Percentiles rank a stretch among this genome's conserved stretches.
Conservation (phyloP, 1,284 basidiomycete species). For the Ustilago loliicola region DNA sequence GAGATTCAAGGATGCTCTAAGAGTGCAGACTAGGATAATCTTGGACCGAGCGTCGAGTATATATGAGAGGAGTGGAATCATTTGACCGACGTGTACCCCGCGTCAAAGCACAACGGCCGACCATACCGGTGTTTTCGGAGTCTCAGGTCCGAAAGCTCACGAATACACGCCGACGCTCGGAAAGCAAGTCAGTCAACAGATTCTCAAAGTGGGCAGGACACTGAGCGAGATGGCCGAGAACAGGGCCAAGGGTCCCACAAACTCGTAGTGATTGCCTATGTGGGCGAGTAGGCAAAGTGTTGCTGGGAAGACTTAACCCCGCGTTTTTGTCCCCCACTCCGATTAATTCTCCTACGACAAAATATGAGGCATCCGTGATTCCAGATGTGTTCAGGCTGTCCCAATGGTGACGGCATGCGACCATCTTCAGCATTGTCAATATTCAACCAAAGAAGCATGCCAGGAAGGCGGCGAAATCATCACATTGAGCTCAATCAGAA, state of each 20-base stretch:
- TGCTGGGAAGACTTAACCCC: slow-evolving; percentile 3
- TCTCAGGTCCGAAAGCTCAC: slow-evolving; percentile 12
- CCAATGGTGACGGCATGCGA: not conserved
- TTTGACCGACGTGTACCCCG: slow-evolving; percentile 13
- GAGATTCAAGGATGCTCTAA: too few species aligned
- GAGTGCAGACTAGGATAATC: not conserved
- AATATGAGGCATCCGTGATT: not conserved
- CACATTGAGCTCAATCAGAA: not conserved
- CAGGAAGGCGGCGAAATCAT: not conserved
- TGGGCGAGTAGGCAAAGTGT: not conserved
- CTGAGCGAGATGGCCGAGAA: slow-evolving; percentile 6
- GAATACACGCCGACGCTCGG: not conserved
- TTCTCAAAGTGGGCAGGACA: not conserved
- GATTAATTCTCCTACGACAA: slow-evolving; percentile 13
- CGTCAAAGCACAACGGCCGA: not conserved
- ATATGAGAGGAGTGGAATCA: not conserved
- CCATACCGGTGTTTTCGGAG: slow-evolving; percentile 9
- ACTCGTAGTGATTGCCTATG: slow-evolving; percentile 10
- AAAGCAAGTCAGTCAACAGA: not conserved
- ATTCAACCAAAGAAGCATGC: not conserved
- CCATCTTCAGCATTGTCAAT: not conserved
- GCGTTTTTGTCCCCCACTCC: slow-evolving; percentile 30
- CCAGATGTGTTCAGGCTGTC: not conserved
- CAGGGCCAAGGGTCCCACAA: not conserved
- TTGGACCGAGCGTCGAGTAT: not conserved